Evolutionary conservation across 805 yeast genomes (phyloP), one percentile per base, ranked within the genome.

Genomic region (Candida silvicultrix): DNA sequence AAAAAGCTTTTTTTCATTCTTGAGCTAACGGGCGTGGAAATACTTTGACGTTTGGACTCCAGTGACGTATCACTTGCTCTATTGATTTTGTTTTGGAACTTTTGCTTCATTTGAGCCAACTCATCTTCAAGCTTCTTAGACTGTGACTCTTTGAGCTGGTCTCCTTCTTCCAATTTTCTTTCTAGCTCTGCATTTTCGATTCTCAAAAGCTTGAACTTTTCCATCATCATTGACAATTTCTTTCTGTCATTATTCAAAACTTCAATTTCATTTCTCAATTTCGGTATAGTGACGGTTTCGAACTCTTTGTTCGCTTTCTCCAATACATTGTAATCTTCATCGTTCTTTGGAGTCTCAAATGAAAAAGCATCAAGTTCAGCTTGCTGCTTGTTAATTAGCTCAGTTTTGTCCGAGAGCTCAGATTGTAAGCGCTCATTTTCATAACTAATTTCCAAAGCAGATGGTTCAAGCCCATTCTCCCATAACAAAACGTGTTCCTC

Each of bases 401-500:
- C 81, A 29, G 75, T 77, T 50, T 77, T 74, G 31, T 68, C 63
- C 18, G 72, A 60, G 28, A 81, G 54, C 47, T 73, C 74, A 36
- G 71, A 62, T 54, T 70, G 73, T 47, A 83, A 55, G 43, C 74
- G 77, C 5, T 80, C 72, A 49, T 80, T 77, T 47, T 79, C 80
- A 53, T 77, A 76, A 32, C 76, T 73, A 49, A 83, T 58, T 44
- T 81, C 80, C 28, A 81, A 66, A 16, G 80, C 66, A 43, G 78
- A 71, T 25, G 86, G 82, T 25, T 69, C 60, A 43, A 67, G 64
- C 11, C 80, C 78, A 52, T 75, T 68, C 50, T 81, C 85, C 49
- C 71, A 59, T 34, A 80, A 61, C 31, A 84, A 57, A 0, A 82
- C 77, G 52, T 83, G 81, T 50, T 84, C 90, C 55, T 85, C 94